phyloP scores from a whole-genome alignment of 495 filamentous ascomycete genomes.

The Niebla homalea region DNA sequence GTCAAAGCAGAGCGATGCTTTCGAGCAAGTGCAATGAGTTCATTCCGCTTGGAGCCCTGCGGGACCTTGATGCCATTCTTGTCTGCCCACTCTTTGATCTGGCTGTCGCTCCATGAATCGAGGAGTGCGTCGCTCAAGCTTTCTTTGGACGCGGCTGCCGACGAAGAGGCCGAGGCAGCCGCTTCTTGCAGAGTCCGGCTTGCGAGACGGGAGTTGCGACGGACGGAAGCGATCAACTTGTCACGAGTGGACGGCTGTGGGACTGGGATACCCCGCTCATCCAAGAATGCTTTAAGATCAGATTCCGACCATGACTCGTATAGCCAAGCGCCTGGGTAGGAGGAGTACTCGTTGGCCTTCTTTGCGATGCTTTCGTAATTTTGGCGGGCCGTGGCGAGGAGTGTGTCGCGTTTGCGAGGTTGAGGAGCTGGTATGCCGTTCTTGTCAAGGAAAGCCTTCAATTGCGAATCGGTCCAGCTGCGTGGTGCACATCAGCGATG shows the following conservation, averaged over 20 bases:
- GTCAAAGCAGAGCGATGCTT: conserved; percentile 70
- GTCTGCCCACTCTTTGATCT: conserved; percentile 67
- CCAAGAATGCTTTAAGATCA: conserved; percentile 70
- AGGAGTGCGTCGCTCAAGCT: conserved; percentile 71
- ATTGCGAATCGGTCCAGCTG: conserved; percentile 71
- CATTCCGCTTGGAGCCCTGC: conserved; percentile 80
- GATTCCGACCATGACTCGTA: conserved; percentile 78
- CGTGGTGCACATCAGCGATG: conserved; percentile 14
- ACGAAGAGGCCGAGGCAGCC: conserved; percentile 46
- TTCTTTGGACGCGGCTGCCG: conserved; percentile 53
- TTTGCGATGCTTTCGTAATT: conserved; percentile 73
- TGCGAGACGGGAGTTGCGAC: conserved; percentile 76
- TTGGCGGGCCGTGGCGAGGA: conserved; percentile 62
- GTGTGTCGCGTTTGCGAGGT: conserved; percentile 70
- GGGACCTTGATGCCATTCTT: conserved; percentile 69
- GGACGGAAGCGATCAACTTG: conserved; percentile 74
- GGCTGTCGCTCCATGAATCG: conserved; percentile 74
- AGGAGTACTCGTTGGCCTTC: conserved; percentile 65
- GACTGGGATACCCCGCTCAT: conserved; percentile 74
- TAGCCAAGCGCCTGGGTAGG: conserved; percentile 93
- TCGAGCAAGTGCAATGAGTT: conserved; percentile 78
- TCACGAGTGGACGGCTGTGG: conserved; percentile 81
- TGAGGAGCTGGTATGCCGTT: conserved; percentile 76
- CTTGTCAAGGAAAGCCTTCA: conserved; percentile 86
- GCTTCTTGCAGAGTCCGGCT: conserved; percentile 50